Evolutionary conservation across 2,329 filamentous ascomycete species (phyloP), one percentile per base, ranked within the genome.

Genomic region (Phialophora verrucosa): DNA sequence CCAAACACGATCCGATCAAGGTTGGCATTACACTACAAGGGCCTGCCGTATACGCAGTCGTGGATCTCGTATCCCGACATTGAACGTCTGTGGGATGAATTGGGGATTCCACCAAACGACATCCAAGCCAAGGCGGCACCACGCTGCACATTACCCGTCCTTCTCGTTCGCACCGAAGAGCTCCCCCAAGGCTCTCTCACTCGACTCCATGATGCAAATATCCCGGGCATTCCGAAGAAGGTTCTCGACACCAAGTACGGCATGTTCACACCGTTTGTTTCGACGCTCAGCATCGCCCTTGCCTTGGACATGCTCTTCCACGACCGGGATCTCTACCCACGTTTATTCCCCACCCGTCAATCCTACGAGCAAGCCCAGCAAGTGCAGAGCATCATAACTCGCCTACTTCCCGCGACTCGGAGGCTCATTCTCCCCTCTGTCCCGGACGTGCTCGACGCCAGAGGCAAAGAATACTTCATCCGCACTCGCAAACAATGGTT

Each of bases 1-100:
- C 62, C 62, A n/a, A 64, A 64, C 56, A 64, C 62, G 31, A 44
- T 64, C 44, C 62, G 62, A 11, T 42, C 62, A 17, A 56, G 62
- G 11, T n/a, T 64, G 62, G 55, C 62, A n/a, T 42, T 64, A 14
- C 55, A 64, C 31, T 64, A 60, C 35, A 60, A 60, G 35, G 55
- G 62, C 4, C 14, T 64, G 14, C 20, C 44, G 10, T 64, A 64
- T 47, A 64, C 56, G 8, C 42, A 64, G 20, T 64, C 56, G n/a
- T 54, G 47, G 44, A 64, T 64, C 35, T 64, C 62, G 3, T 64
- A 60, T 42, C 55, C 62, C 10, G 62, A 64, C 49, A 59, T 64
- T n/a, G 56, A 59, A 32, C 55, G 44, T 12, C 56, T 64, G 17
- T 64, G 55, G 56, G 35, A 35, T 35, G 31, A 59, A 25, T 32